phyloP scores from a whole-genome alignment of 352 stramenopile genomes.

The Halophytophthora batemanensis region DNA sequence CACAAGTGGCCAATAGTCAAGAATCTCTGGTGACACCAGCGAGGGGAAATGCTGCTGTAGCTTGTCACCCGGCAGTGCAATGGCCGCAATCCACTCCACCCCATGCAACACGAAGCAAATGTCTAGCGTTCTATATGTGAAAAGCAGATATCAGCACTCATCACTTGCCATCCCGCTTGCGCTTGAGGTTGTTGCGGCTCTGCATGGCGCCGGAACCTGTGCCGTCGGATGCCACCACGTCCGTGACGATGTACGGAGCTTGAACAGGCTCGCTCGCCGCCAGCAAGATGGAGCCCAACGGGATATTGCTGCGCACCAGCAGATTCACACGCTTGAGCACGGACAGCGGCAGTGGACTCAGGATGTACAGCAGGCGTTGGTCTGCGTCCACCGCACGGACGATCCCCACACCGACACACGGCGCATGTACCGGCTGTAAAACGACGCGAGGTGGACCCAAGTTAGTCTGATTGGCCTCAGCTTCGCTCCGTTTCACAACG shows the following conservation, averaged over 20 bases:
- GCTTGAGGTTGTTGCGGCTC: slow-evolving; percentile 86
- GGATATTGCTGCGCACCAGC: slow-evolving; percentile 65
- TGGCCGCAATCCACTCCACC: not conserved
- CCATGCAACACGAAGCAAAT: slow-evolving; percentile 7
- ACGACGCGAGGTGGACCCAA: slow-evolving; percentile 49
- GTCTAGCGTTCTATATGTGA: slow-evolving; percentile 19
- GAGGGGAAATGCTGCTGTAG: too few species aligned
- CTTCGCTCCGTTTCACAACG: slow-evolving; percentile 16
- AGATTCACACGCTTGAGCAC: slow-evolving; percentile 68
- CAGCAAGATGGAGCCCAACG: slow-evolving; percentile 52
- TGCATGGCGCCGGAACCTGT: slow-evolving; percentile 78
- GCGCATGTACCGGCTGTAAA: slow-evolving; percentile 45
- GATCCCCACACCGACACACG: slow-evolving; percentile 66
- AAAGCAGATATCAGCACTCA: slow-evolving; percentile 1
- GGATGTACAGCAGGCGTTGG: slow-evolving; percentile 54
- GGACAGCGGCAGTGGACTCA: slow-evolving; percentile 56
- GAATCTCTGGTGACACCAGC: too few species aligned
- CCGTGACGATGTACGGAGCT: slow-evolving; percentile 62
- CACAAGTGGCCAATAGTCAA: not conserved
- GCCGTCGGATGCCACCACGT: slow-evolving; percentile 68
- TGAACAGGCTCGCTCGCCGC: slow-evolving; percentile 38
- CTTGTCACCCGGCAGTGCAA: too few species aligned
- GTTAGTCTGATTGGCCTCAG: not conserved
- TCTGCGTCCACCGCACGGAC: slow-evolving; percentile 58
- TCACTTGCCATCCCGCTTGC: slow-evolving; percentile 67